A percentile compares a stretch with the other conserved stretches of the same genome.
Evolutionary conservation across 495 filamentous ascomycete genomes (phyloP).

Genomic region (Penicillium odoratum): DNA sequence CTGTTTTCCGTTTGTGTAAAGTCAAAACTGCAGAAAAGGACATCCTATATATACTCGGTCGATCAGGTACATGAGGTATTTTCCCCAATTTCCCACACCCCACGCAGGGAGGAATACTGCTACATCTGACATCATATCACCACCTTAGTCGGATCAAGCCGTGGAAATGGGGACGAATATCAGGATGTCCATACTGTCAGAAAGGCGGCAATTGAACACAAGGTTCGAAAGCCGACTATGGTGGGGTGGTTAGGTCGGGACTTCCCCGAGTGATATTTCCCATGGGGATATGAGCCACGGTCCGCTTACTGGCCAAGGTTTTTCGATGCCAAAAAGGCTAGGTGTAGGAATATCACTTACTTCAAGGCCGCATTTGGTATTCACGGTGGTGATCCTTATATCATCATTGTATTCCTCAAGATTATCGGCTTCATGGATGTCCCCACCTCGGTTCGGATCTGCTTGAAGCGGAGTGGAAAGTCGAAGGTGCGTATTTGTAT

Average conservation of each 20-base stretch:
- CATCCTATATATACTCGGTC: constrained; percentile 1
- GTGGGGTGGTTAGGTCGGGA: constrained; percentile 7
- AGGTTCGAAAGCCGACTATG: constrained; percentile 7
- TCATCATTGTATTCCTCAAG: background rate
- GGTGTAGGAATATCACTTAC: constrained; percentile 4
- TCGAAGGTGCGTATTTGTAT: background rate
- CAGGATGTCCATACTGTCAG: background rate
- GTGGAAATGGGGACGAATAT: background rate
- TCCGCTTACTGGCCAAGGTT: constrained; percentile 6
- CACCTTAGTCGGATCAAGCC: constrained; percentile 8
- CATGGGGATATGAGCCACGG: background rate
- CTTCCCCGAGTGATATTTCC: constrained; percentile 1
- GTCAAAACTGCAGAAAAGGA: background rate
- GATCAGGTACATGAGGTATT: background rate
- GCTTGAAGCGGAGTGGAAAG: background rate
- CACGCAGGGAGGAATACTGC: background rate
- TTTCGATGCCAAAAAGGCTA: background rate
- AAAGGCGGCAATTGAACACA: constrained; percentile 8
- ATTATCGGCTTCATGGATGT: background rate
- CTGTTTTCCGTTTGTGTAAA: background rate
- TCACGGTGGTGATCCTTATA: constrained; percentile 5
- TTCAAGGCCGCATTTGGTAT: background rate
- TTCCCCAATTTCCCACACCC: background rate
- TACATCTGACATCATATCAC: constrained; percentile 10
- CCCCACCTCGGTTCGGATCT: background rate